Conservation (phyloP, 257 asterid genomes). For the Plectranthus barbatus region DNA sequence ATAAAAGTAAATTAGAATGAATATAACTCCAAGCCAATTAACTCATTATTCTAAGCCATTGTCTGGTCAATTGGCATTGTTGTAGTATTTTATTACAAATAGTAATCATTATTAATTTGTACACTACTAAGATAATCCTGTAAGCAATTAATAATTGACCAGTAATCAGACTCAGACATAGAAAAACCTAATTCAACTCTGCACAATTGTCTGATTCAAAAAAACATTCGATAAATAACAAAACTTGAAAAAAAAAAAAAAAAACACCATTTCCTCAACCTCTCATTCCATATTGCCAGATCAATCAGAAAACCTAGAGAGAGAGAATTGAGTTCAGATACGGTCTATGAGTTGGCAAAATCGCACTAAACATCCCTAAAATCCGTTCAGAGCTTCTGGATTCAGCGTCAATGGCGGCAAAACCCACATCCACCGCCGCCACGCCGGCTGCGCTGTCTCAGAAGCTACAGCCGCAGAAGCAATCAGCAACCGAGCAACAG, state of each 20-base stretch:
- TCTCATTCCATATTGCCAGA: background rate
- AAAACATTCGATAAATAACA: constrained; percentile 12
- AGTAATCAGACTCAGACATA: background rate
- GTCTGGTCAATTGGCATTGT: too few species aligned
- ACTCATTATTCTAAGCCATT: too few species aligned
- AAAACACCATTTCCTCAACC: constrained; percentile 1
- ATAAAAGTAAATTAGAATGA: too few species aligned
- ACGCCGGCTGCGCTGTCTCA: constrained; percentile 10
- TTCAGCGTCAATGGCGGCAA: constrained; percentile 31
- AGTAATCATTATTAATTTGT: too few species aligned
- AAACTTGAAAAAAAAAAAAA: background rate
- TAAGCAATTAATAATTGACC: background rate
- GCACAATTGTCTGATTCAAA: constrained; percentile 12
- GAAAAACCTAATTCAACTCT: background rate
- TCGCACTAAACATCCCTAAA: constrained; percentile 5
- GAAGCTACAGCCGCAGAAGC: constrained; percentile 30
- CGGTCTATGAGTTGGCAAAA: constrained; percentile 8
- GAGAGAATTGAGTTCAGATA: background rate
- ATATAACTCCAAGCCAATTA: too few species aligned
- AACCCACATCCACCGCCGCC: constrained; percentile 26
- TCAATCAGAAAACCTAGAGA: background rate
- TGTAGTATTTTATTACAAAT: too few species aligned
- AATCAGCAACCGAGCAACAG: constrained; percentile 21
- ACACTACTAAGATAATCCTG: too few species aligned
- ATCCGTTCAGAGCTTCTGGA: background rate